A percentile compares a stretch with the other conserved stretches of the same genome.
Conservation (phyloP, 2,329 filamentous ascomycete species). For the Botrytis byssoidea region DNA sequence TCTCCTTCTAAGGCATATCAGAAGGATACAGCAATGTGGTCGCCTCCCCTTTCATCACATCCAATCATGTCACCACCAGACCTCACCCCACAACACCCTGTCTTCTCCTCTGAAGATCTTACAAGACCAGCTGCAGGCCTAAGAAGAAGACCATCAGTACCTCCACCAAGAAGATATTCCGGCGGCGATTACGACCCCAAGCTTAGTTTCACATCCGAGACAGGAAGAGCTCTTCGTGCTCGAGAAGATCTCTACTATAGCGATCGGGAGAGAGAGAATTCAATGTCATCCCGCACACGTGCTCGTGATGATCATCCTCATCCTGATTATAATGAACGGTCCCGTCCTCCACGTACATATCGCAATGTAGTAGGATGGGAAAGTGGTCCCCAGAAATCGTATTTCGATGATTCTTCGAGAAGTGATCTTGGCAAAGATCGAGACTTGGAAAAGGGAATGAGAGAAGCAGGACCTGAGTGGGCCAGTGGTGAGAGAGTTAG, state of each 20-base stretch:
- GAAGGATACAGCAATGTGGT: constrained; percentile 15
- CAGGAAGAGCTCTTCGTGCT: constrained; percentile 3
- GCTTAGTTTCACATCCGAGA: constrained; percentile 12
- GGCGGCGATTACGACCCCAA: constrained; percentile 17
- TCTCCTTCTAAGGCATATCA: constrained; percentile 2
- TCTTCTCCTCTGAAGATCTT: constrained; percentile 20
- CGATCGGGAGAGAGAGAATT: constrained; percentile 9
- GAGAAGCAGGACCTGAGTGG: background rate
- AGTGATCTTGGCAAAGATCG: constrained; percentile 21
- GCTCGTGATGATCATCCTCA: constrained; percentile 24
- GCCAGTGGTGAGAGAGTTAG: constrained; percentile 19
- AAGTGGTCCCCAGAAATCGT: constrained; percentile 25
- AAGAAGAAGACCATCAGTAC: constrained; percentile 10
- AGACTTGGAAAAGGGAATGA: constrained; percentile 26
- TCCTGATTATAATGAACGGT: constrained; percentile 31
- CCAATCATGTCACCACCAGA: constrained; percentile 17
- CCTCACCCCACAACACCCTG: background rate
- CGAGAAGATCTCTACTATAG: constrained; percentile 12
- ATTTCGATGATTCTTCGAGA: constrained; percentile 30
- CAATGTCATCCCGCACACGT: constrained; percentile 5
- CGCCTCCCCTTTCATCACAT: constrained; percentile 12
- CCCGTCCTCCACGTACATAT: constrained; percentile 34
- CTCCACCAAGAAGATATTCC: constrained; percentile 11
- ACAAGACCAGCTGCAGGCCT: constrained; percentile 6
- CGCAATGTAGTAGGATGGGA: constrained; percentile 28